Base-by-base conservation (phyloP, 2,329 filamentous ascomycete species). In the Coniochaeta sp. region DNA sequence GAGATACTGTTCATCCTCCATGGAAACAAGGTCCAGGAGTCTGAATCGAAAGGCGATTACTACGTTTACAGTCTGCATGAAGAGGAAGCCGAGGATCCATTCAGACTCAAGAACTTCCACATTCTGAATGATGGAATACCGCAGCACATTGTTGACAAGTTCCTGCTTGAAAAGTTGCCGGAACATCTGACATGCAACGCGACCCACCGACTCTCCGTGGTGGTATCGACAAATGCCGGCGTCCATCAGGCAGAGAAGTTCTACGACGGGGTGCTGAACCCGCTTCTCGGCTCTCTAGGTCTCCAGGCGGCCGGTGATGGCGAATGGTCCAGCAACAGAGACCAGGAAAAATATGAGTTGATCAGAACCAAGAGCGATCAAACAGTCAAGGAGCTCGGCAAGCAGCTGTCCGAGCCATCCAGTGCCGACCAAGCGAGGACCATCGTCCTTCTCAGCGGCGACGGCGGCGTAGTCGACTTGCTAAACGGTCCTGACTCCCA, bases 391-490 rank as follows among this genome's bases (percentile, higher is more conserved):
- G 72, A 86, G 1, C 81, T 95, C 50, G 80, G 9, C 12, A 49
- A 22, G 24, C 8, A 73, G 73, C 1, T 57, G 68, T 5, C 58
- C n/a, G 52, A 31, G 28, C 22, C 51, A 13, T 33, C 20, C 4
- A 28, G 22, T 24, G 16, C 5, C 14, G 9, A n/a, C 48, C 40
- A 38, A 57, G 57, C 28, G 12, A 80, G 85, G 62, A 83, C 84
- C 0, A 75, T 96, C 24, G 69, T 96, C 27, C 77, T 97, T 12
- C 75, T 96, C 6, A 92, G 87, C 48, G 92, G 92, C 6, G 92
- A 97, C 65, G 92, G 92, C 13, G 92, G 91, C 6, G 68, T 95
- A 2, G 79, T 91, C 16, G 92, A 97, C 60, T 73, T 94, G 1
- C 74, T 96, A 53, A 95, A 96, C 63, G 80, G 79, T 3, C 74